Conservation (phyloP, 2,329 filamentous ascomycete species). For the Claviceps sp. region DNA sequence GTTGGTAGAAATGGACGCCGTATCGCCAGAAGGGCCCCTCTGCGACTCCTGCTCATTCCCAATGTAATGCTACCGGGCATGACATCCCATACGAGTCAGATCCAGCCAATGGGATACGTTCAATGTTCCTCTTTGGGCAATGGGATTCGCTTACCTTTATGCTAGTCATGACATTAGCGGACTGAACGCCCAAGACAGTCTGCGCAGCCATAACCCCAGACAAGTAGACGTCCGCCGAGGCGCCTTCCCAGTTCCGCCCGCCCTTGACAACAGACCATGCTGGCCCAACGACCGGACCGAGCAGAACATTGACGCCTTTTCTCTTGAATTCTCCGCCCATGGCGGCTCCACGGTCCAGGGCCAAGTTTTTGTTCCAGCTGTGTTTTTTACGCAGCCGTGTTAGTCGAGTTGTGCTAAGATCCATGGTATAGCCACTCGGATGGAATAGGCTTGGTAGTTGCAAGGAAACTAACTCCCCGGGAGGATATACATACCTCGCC, state of each 20-base stretch:
- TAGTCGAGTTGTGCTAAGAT: neutral
- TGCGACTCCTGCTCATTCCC: constrained; percentile 63
- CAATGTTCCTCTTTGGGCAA: no score
- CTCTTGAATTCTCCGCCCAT: constrained; percentile 65
- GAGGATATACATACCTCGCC: constrained; percentile 18
- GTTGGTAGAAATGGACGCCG: constrained; percentile 41
- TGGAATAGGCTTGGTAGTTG: no score
- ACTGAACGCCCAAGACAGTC: constrained; percentile 32
- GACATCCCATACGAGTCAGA: no score
- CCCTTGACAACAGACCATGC: constrained; percentile 46
- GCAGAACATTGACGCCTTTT: constrained; percentile 66
- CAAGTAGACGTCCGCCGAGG: constrained; percentile 43
- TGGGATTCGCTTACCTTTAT: constrained; percentile 27
- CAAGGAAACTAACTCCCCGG: no score
- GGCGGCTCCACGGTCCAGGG: constrained; percentile 52
- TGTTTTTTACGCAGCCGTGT: neutral
- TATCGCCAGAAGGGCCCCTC: constrained; percentile 48
- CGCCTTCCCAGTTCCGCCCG: constrained; percentile 53
- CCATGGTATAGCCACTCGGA: no score
- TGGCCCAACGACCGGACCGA: constrained; percentile 64
- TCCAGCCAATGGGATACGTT: no score
- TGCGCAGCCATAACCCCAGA: constrained; percentile 32
- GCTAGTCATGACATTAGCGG: constrained; percentile 49
- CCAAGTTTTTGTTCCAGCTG: constrained; percentile 58
- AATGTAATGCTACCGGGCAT: constrained; percentile 47